Evolutionary conservation across 768 basidiomycete genomes (phyloP).

Genomic region (Amanita phalloides): DNA sequence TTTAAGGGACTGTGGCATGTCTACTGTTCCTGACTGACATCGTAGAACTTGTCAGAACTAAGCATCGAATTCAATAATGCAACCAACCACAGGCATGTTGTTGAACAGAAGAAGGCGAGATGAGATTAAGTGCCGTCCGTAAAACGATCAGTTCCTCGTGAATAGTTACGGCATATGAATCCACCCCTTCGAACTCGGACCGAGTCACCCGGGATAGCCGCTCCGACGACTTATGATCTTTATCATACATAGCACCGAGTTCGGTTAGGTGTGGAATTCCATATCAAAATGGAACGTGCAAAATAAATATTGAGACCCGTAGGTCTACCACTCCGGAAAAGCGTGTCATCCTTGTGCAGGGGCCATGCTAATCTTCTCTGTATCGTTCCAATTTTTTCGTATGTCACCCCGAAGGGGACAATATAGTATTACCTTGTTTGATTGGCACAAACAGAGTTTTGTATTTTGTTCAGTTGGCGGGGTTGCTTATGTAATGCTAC

Average conservation of each 20-base stretch:
- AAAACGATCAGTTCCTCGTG: neutral
- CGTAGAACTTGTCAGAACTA: slow-evolving; percentile 11
- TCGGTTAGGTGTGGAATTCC: too few relatives aligned
- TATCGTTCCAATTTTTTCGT: slow-evolving; percentile 99
- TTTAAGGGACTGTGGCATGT: slow-evolving; percentile 73
- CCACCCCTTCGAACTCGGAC: neutral
- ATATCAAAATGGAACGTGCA: too few relatives aligned
- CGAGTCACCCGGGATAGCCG: neutral
- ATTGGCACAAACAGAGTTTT: slow-evolving; percentile 7
- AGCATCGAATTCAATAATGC: slow-evolving; percentile 12
- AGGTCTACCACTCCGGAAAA: slow-evolving; percentile 85
- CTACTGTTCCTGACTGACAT: slow-evolving; percentile 46
- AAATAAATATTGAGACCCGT: slow-evolving; percentile 45
- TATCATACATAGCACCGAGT: too few relatives aligned
- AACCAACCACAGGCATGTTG: slow-evolving; percentile 1
- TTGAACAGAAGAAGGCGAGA: slow-evolving; percentile 10
- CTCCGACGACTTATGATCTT: too few relatives aligned
- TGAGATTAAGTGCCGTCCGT: slow-evolving; percentile 16
- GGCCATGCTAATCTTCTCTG: slow-evolving; percentile 99
- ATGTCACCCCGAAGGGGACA: slow-evolving; percentile 90
- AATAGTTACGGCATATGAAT: neutral
- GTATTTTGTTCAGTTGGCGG: slow-evolving; percentile 19
- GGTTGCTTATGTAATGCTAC: slow-evolving; percentile 6
- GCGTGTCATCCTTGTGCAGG: slow-evolving; percentile 99
- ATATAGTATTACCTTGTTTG: neutral